phyloP scores from a whole-genome alignment of 2,329 filamentous ascomycete genomes.

The Xylariaceae sp. region DNA sequence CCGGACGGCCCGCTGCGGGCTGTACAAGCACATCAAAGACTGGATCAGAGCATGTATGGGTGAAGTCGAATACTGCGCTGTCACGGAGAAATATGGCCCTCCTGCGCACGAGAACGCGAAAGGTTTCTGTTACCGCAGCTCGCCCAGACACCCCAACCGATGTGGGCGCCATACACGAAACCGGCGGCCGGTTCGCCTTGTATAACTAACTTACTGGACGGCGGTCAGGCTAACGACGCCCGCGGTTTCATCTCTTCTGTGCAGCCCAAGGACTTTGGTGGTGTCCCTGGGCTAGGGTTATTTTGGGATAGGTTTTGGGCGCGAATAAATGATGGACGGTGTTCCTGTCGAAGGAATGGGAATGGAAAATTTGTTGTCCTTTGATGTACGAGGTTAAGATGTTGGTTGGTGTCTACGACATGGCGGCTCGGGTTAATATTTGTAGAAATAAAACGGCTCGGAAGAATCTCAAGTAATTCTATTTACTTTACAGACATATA shows the following conservation, averaged over 20 bases:
- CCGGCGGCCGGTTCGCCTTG: conserved; percentile 30
- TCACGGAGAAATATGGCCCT: conserved; percentile 52
- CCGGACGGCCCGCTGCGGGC: conserved; percentile 55
- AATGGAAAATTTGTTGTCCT: not conserved
- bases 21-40: conserved; percentile 55
- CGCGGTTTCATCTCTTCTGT: not conserved
- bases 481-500: no score
- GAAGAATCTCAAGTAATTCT: no score
- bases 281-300: not conserved
- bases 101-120: conserved; percentile 43
- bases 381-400: no score
- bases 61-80: conserved; percentile 54
- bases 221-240: not conserved
- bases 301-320: not conserved
- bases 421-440: no score
- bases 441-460: no score
- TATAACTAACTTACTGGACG: conserved; percentile 13
- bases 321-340: not conserved
- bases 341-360: not conserved
- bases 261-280: not conserved
- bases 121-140: conserved; percentile 54
- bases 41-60: conserved; percentile 59
- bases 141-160: conserved; percentile 51
- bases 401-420: no score
- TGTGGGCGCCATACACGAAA: conserved; percentile 50